Evolutionary conservation across 768 basidiomycete species (phyloP).

Genomic region (Suillus ampliporus): DNA sequence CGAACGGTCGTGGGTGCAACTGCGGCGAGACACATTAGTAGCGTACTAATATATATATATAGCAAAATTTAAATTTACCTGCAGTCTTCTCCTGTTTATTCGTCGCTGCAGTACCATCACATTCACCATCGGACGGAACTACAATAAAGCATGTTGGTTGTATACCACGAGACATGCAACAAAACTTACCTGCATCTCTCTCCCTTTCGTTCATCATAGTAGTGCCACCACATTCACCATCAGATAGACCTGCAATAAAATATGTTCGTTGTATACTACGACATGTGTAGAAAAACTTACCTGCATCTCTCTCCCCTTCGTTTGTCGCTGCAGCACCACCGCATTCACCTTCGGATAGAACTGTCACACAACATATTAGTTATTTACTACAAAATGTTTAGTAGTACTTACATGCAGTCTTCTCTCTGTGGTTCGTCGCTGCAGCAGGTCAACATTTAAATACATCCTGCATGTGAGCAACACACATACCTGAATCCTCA

Average conservation of each 20-base stretch:
- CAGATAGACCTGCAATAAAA: not conserved
- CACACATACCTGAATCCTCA: not conserved
- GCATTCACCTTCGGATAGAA: not conserved
- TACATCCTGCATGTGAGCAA: not conserved
- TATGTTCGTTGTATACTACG: not conserved
- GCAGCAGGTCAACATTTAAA: not conserved
- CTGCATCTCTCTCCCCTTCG: not conserved
- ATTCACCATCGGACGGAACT: not conserved
- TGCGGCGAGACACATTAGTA: not conserved
- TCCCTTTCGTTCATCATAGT: not conserved
- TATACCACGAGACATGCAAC: not conserved
- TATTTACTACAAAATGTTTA: not conserved
- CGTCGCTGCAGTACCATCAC: not conserved
- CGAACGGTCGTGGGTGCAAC: not conserved
- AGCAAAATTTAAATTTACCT: constrained; percentile 1
- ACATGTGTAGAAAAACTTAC: not conserved
- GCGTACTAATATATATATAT: not conserved
- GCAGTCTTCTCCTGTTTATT: not conserved
- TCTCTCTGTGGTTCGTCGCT: not conserved
- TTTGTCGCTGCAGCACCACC: not conserved
- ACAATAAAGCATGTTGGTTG: not conserved
- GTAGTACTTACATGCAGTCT: not conserved
- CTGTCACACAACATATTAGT: not conserved
- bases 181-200: not conserved
- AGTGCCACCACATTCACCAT: not conserved